phyloP scores from a whole-genome alignment of 2,329 filamentous ascomycete genomes.

The Aspergillus sclerotialis region DNA sequence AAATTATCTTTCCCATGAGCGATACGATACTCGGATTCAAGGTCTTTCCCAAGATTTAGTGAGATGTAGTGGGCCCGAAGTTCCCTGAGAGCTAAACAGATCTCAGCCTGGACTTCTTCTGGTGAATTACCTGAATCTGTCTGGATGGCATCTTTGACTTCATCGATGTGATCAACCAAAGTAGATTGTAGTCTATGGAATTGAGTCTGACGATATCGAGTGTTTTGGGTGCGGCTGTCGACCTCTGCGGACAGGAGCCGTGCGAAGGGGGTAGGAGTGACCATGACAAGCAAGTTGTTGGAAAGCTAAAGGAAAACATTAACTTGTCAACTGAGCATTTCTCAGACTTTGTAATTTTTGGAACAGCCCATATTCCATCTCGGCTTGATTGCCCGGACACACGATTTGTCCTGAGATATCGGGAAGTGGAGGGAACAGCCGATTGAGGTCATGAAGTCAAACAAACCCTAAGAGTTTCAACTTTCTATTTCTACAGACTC shows the following conservation, averaged over 20 bases:
- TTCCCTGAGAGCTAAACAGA: conserved; percentile 19
- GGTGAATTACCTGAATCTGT: conserved; percentile 21
- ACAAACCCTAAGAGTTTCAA: too few species aligned
- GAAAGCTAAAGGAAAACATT: not conserved
- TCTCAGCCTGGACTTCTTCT: conserved; percentile 27
- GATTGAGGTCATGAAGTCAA: too few species aligned
- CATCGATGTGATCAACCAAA: conserved; percentile 19
- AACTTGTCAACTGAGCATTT: not conserved
- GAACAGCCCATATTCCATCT: too few species aligned
- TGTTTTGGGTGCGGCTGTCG: conserved; percentile 34
- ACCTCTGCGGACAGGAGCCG: conserved; percentile 27
- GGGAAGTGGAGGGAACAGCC: too few species aligned
- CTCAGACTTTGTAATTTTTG: too few species aligned
- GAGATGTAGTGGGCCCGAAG: conserved; percentile 18
- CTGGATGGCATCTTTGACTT: conserved; percentile 25
- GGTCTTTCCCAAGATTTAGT: conserved; percentile 10
- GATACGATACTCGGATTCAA: conserved; percentile 18
- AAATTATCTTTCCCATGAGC: conserved; percentile 14
- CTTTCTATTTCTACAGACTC: not conserved
- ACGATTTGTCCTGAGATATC: too few species aligned
- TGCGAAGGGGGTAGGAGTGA: conserved; percentile 9
- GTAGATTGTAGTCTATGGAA: conserved; percentile 30
- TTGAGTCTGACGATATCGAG: conserved; percentile 33
- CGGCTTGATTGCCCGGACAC: too few species aligned
- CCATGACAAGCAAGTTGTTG: conserved; percentile 5